Conservation (phyloP, 2,329 filamentous ascomycete species). For the Talaromyces sp. region DNA sequence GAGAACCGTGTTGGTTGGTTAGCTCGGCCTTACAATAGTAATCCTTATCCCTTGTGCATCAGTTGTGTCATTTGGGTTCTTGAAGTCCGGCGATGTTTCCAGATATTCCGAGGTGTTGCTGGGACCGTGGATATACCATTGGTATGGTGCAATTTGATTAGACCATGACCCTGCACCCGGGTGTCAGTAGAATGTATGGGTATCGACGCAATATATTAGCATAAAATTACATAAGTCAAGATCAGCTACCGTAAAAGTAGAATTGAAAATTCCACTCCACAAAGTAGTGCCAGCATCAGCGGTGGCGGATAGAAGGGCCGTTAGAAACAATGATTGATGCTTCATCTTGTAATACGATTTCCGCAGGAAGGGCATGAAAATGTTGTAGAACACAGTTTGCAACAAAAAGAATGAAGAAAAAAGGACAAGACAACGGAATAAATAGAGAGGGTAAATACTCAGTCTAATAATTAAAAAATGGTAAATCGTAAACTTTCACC, state of each 20-base stretch:
- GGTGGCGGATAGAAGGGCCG: neutral
- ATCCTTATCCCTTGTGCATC: conserved; percentile 63
- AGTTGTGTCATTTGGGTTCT: conserved; percentile 58
- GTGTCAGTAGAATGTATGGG: neutral
- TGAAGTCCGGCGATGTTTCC: conserved; percentile 54
- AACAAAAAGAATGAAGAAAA: too few relatives aligned
- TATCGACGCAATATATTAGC: rapidly evolving
- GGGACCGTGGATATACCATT: conserved; percentile 70
- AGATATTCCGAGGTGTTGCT: conserved; percentile 50
- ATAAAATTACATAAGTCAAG: conserved; percentile 19
- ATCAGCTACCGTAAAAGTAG: conserved; percentile 16
- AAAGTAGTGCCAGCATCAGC: conserved; percentile 15
- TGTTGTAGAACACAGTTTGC: too few relatives aligned
- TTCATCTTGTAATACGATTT: neutral
- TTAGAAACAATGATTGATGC: neutral
- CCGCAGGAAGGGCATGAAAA: too few relatives aligned
- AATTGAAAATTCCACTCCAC: conserved; percentile 24
- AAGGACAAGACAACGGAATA: too few relatives aligned
- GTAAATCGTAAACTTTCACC: too few relatives aligned
- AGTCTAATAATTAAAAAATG: too few relatives aligned
- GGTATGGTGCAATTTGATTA: conserved; percentile 64
- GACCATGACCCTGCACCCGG: conserved; percentile 51
- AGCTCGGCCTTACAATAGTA: conserved; percentile 44
- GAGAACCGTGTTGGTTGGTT: neutral
- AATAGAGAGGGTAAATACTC: too few relatives aligned